phyloP scores from a whole-genome alignment of 768 basidiomycete genomes.

The Cystofilobasidium macerans region DNA sequence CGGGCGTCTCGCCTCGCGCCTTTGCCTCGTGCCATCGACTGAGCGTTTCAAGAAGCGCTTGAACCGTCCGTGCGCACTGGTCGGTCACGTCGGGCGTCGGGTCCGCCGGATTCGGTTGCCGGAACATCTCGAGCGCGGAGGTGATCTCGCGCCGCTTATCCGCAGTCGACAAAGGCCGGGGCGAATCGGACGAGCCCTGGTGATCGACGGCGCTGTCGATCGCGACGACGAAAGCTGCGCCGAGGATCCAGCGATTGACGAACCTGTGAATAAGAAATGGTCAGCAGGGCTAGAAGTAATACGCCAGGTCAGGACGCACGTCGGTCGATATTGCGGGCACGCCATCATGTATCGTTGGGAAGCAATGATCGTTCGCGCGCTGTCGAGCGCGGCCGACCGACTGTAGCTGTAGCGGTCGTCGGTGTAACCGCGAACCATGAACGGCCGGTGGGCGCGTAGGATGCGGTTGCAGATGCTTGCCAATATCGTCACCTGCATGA shows the following conservation, averaged over 20 bases:
- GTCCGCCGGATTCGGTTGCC: background rate
- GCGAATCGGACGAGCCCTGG: too few relatives aligned
- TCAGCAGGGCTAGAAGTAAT: background rate
- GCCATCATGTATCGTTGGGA: background rate
- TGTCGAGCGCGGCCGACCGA: background rate
- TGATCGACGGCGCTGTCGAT: background rate
- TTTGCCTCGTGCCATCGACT: background rate
- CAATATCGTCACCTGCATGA: background rate
- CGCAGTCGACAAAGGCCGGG: background rate
- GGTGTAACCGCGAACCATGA: background rate
- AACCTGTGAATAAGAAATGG: background rate
- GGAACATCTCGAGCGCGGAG: background rate
- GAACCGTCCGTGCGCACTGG: background rate
- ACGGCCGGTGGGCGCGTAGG: conserved; percentile 1
- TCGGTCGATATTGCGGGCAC: background rate
- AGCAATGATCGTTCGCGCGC: background rate
- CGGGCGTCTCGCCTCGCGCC: background rate
- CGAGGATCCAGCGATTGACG: background rate
- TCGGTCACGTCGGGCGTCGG: conserved; percentile 1
- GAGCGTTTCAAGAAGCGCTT: background rate
- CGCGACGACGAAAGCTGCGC: background rate
- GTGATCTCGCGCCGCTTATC: background rate
- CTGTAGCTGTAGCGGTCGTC: background rate
- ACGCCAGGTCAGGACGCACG: background rate
- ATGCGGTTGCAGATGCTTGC: background rate